Conservation (phyloP, 345 rosid species). For the Aquilaria yunnanensis region DNA sequence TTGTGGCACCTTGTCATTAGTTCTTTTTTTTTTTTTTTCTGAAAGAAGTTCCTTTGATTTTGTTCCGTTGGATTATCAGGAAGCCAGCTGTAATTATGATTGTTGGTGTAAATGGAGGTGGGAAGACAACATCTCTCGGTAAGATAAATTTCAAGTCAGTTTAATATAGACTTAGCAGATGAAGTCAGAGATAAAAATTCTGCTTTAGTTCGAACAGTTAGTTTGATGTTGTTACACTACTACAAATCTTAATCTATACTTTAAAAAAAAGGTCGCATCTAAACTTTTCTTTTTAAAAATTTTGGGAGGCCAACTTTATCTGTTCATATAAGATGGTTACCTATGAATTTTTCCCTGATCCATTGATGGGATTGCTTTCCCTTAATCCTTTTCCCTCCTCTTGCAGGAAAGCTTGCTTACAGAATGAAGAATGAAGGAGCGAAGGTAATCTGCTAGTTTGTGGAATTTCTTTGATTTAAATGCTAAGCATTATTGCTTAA, state of each 20-base stretch:
- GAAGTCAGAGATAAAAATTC: too few relatives aligned
- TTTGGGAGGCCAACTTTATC: too few relatives aligned
- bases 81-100: slow-evolving; percentile 89
- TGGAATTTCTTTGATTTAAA: slow-evolving; percentile 8
- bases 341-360: not conserved
- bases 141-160: slow-evolving; percentile 15
- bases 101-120: slow-evolving; percentile 95
- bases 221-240: too few relatives aligned
- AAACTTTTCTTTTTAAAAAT: too few relatives aligned
- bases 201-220: too few relatives aligned
- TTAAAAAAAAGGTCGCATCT: too few relatives aligned
- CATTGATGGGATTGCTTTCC: not conserved
- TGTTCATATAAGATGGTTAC: too few relatives aligned
- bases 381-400: not conserved
- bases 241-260: too few relatives aligned
- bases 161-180: not conserved
- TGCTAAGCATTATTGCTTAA: not conserved
- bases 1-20: not conserved
- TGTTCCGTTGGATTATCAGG: slow-evolving; percentile 30
- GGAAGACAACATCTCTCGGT: slow-evolving; percentile 98
- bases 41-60: not conserved
- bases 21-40: not conserved
- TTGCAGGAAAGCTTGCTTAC: slow-evolving; percentile 89
- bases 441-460: slow-evolving; percentile 42
- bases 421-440: slow-evolving; percentile 81